phyloP scores from a whole-genome alignment of 257 asterid species.

The Capsicum pubescens region DNA sequence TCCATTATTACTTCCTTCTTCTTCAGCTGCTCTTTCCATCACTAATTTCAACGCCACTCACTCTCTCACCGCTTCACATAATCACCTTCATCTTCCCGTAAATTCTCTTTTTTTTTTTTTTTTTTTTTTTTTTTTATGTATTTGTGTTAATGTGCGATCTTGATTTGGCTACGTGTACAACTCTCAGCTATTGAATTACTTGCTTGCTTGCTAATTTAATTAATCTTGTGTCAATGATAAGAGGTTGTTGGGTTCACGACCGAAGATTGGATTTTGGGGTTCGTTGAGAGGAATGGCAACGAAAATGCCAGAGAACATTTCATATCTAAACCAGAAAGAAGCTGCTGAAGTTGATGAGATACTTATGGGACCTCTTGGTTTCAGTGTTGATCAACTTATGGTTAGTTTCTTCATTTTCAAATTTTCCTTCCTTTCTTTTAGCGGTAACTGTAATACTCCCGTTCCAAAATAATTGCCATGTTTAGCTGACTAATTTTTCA shows the following conservation, averaged over 20 bases:
- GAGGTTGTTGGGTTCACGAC: constrained; percentile 44
- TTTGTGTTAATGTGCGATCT: not conserved
- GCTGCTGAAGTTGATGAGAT: constrained; percentile 90
- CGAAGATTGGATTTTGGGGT: constrained; percentile 36
- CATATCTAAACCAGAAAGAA: constrained; percentile 76
- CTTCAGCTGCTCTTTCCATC: constrained; percentile 6
- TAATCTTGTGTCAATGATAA: constrained; percentile 25
- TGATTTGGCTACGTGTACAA: constrained; percentile 29
- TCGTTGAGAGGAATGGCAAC: constrained; percentile 62
- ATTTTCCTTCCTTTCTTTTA: too few species aligned
- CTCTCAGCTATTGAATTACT: constrained; percentile 32
- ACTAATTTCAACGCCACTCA: not conserved
- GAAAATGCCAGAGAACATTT: constrained; percentile 52
- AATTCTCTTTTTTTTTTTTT: not conserved
- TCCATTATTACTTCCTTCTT: constrained; percentile 35
- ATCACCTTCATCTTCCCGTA: constrained; percentile 40
- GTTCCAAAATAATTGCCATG: too few species aligned
- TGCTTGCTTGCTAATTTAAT: constrained; percentile 20
- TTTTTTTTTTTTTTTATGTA: not conserved
- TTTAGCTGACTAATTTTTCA: too few species aligned
- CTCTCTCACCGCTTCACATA: constrained; percentile 19
- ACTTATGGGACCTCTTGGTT: constrained; percentile 95
- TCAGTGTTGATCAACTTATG: constrained; percentile 97
- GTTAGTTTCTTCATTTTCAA: constrained; percentile 36
- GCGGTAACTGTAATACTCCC: not conserved